Base-by-base conservation (phyloP, 345 rosid species). In the Acer campestre region DNA sequence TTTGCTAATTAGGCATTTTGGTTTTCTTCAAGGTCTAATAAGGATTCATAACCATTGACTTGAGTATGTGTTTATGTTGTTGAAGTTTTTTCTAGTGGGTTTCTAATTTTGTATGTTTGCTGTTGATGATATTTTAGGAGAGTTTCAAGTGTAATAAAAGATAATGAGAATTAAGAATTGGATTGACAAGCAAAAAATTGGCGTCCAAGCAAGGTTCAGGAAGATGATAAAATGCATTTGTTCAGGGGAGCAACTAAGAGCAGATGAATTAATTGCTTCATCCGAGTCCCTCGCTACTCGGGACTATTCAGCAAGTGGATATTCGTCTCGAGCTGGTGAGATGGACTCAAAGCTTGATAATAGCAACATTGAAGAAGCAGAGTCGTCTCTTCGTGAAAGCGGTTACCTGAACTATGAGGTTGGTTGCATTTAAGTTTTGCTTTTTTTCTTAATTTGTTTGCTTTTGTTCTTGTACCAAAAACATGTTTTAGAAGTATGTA, bases 391-490 rank as follows among this genome's bases (percentile, higher is more conserved):
- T 76, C 92, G 95, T 2, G 95, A 91, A 77, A 91, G 93, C n/a
- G 93, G 95, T 68, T 89, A 84, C 76, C 89, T 91, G 61, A 91
- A 89, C 87, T 89, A 91, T 71, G 95, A 91, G 90, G 95, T 89
- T 29, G 9, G 89, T 74, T 79, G 31, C 67, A 66, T 70, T 48
- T 53, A 40, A 22, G 6, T 51, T 49, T 75, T 75, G 10, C 73
- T 73, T 67, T 51, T 31, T 22, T 27, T 6, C 7, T 70, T 73
- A 22, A 55, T 16, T 51, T 13, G 7, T 8, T 1, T 25, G 46
- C 17, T 55, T 55, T 35, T 62, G 67, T 13, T 46, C 55, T 40
- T 35, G 46, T 63, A 12, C 61, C 31, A 29, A 35, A 68, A 23
- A 74, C 10, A 14, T 22, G 27, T 13, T 72, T 22, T 11, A 22